Percentiles rank a stretch among this genome's conserved stretches.
phyloP scores from a whole-genome alignment of 805 yeast species.

The Yarrowia sp. region DNA sequence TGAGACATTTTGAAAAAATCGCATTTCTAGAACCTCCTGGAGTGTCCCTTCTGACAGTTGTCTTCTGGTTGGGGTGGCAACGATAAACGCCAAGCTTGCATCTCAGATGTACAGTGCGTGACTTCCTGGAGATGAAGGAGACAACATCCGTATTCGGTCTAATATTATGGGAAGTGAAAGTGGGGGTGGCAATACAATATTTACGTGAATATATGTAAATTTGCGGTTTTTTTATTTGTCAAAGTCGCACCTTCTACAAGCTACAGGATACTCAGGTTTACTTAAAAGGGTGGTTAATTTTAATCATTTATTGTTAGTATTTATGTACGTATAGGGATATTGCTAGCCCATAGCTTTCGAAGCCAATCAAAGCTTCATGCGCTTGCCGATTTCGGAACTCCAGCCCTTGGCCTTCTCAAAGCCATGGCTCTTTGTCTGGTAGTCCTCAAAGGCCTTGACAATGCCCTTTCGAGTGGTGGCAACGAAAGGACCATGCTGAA shows the following conservation, averaged over 20 bases:
- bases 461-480: slow-evolving; percentile 67
- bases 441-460: slow-evolving; percentile 67
- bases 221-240: too few relatives aligned
- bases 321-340: too few relatives aligned
- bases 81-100: neutral
- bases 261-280: too few relatives aligned
- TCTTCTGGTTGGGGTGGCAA: slow-evolving; percentile 2
- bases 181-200: too few relatives aligned
- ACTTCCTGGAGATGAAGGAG: neutral
- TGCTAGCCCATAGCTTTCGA: too few relatives aligned
- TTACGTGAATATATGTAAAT: too few relatives aligned
- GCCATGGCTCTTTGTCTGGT: slow-evolving; percentile 49
- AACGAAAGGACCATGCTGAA: slow-evolving; percentile 91
- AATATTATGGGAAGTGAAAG: too few relatives aligned
- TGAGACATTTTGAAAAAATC: neutral
- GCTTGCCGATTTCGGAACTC: slow-evolving; percentile 38
- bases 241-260: too few relatives aligned
- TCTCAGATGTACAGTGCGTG: neutral
- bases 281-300: too few relatives aligned
- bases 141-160: too few relatives aligned
- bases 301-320: too few relatives aligned
- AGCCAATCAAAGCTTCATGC: slow-evolving; percentile 11
- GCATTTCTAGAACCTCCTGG: neutral
- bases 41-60: neutral
- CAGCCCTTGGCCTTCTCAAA: slow-evolving; percentile 40